These are phyloP conservation scores for Fragaria vesca DNA, from an alignment of 306 rosid genomes.

Conservation along the genomic window DNA sequence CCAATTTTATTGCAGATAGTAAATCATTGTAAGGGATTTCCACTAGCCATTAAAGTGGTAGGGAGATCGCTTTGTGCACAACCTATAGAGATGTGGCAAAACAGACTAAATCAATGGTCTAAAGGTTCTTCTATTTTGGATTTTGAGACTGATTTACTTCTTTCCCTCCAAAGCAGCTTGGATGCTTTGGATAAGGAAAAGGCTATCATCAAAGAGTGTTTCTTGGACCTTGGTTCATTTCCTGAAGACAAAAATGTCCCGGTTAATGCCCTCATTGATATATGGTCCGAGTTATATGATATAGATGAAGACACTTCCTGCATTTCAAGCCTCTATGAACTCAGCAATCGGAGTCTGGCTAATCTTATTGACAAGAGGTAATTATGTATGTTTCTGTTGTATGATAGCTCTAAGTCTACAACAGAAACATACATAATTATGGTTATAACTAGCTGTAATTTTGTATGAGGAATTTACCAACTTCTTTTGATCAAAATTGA, in stretches of 20 bases:
- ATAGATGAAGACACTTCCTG: neutral
- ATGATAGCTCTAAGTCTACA: too few relatives aligned
- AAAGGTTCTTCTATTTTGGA: neutral
- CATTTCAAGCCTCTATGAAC: neutral
- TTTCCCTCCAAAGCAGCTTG: neutral
- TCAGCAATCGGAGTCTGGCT: neutral
- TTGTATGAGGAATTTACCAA: neutral
- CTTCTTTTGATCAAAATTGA: neutral
- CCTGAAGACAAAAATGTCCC: neutral
- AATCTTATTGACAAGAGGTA: neutral
- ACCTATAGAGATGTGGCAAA: neutral
- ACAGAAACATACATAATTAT: too few relatives aligned
- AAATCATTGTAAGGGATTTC: neutral
- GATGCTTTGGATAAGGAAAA: neutral
- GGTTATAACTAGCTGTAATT: neutral
- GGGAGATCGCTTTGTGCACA: neutral
- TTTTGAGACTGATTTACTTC: neutral
- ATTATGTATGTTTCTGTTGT: neutral
- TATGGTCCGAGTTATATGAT: neutral
- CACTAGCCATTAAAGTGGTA: neutral
- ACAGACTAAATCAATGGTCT: neutral
- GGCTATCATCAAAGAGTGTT: neutral
- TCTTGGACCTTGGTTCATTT: neutral
- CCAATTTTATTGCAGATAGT: neutral
- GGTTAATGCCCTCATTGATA: neutral